phyloP scores from a whole-genome alignment of 176 grass and related monocot genomes.

The Tuctoria greenei region DNA sequence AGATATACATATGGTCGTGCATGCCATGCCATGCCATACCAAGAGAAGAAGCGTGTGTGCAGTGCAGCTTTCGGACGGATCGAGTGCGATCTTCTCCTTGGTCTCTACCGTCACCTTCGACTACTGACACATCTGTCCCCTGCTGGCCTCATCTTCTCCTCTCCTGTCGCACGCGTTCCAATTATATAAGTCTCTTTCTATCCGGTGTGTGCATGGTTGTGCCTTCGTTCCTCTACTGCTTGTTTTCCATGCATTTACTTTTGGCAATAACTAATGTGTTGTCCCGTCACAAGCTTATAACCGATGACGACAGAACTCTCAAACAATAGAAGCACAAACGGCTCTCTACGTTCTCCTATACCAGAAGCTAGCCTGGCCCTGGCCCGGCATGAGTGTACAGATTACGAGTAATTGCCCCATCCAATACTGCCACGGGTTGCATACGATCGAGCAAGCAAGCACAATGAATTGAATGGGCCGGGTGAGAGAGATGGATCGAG shows the following conservation, averaged over 20 bases:
- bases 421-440: neutral
- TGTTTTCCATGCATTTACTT: neutral
- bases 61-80: neutral
- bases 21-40: no score
- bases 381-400: no score
- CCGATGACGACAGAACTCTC: no score
- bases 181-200: neutral
- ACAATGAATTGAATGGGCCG: slow-evolving; percentile 15
- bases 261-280: neutral
- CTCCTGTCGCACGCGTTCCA: neutral
- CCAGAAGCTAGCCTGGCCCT: no score
- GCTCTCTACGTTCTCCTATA: no score
- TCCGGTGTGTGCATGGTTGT: slow-evolving; percentile 7
- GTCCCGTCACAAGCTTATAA: slow-evolving; percentile 4
- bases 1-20: no score
- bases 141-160: neutral
- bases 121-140: slow-evolving; percentile 14
- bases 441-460: neutral
- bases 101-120: slow-evolving; percentile 2
- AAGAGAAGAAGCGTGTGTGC: neutral
- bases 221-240: neutral
- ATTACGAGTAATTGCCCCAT: no score
- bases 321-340: no score
- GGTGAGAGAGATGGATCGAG: slow-evolving; percentile 31
- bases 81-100: slow-evolving; percentile 9